Conservation (phyloP, 1,284 basidiomycete genomes). For the Tetrapyrgos nigripes region DNA sequence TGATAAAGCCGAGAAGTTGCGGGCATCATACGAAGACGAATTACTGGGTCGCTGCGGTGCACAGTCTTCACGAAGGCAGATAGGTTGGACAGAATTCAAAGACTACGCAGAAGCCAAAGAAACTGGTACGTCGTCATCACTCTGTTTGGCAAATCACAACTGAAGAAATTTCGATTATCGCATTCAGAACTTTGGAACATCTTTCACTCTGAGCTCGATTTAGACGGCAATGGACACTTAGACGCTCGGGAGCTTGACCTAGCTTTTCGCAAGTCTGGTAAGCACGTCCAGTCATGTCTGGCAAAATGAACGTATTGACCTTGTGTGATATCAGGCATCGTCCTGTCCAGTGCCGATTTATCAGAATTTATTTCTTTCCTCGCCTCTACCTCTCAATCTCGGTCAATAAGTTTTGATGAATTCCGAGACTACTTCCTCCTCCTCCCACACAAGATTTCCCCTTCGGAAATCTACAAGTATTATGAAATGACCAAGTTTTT, state of each 20-base stretch:
- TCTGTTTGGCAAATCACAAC: neutral
- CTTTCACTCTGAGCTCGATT: constrained; percentile 88
- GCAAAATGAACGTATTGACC: constrained; percentile 1
- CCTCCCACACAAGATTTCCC: constrained; percentile 81
- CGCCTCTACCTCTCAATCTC: constrained; percentile 69
- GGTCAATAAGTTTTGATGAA: constrained; percentile 82
- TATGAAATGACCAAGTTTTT: constrained; percentile 82
- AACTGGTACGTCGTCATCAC: constrained; percentile 57
- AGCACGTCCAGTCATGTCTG: constrained; percentile 32
- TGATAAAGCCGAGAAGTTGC: constrained; percentile 73
- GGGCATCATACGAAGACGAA: constrained; percentile 81
- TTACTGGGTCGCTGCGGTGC: constrained; percentile 68
- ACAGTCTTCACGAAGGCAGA: constrained; percentile 50
- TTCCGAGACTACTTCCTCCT: constrained; percentile 92
- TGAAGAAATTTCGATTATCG: constrained; percentile 9
- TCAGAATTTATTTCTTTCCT: constrained; percentile 85
- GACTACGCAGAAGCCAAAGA: constrained; percentile 81
- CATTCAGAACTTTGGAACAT: constrained; percentile 83
- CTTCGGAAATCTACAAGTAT: constrained; percentile 87
- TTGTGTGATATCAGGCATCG: constrained; percentile 61
- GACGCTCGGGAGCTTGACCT: constrained; percentile 75
- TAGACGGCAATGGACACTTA: constrained; percentile 84
- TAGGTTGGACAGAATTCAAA: constrained; percentile 84
- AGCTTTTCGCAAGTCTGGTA: constrained; percentile 79
- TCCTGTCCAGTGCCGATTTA: constrained; percentile 68